These are phyloP conservation scores for Penicillium fuscoglaucum DNA, from an alignment of 2,329 filamentous ascomycete genomes.

Conservation along the genomic window DNA sequence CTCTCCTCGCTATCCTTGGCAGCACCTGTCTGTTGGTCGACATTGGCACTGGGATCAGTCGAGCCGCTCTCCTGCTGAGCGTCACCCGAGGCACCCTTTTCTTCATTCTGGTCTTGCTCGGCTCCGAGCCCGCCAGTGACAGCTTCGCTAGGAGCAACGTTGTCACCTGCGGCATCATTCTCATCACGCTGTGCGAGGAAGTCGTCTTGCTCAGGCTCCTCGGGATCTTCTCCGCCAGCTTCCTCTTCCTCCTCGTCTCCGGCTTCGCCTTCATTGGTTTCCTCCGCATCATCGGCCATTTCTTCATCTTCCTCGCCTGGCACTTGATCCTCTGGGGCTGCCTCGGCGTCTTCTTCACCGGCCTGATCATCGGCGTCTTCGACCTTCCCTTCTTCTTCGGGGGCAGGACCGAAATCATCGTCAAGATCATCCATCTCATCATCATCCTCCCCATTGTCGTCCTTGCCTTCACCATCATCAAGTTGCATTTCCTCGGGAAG, in stretches of 20 bases:
- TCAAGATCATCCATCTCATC: conserved; percentile 50
- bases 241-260: conserved; percentile 50
- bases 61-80: conserved; percentile 46
- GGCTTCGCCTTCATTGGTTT: conserved; percentile 48
- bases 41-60: conserved; percentile 49
- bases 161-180: conserved; percentile 55
- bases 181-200: conserved; percentile 50
- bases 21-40: conserved; percentile 47
- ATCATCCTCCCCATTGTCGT: conserved; percentile 48
- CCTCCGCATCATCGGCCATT: conserved; percentile 46
- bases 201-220: conserved; percentile 54
- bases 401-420: conserved; percentile 43
- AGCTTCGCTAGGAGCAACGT: conserved; percentile 49
- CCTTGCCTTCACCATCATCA: conserved; percentile 64
- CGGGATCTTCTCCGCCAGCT: conserved; percentile 44
- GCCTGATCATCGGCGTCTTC: conserved; percentile 32
- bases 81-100: conserved; percentile 50
- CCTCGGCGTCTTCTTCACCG: conserved; percentile 36
- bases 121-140: conserved; percentile 41
- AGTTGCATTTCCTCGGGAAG: conserved; percentile 86
- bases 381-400: conserved; percentile 36
- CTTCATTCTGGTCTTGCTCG: conserved; percentile 44
- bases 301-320: conserved; percentile 39
- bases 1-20: conserved; percentile 45
- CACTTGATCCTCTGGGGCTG: conserved; percentile 32